Evolutionary conservation across 106 monocot genomes (phyloP).

Genomic region (Dioscorea zingiberensis): DNA sequence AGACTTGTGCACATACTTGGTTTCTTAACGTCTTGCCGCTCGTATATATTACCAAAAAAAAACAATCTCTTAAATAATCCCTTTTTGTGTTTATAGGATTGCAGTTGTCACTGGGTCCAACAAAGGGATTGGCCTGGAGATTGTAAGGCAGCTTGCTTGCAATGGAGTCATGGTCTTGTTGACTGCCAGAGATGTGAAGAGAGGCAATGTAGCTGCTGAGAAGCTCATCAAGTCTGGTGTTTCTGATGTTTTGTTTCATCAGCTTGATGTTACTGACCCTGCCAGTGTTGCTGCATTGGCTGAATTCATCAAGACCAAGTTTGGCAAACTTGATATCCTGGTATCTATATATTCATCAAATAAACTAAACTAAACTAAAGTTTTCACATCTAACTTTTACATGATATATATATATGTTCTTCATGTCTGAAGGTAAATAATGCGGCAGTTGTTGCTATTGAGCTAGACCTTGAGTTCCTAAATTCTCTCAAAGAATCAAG

Average conservation of each 20-base stretch:
- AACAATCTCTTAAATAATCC: background rate
- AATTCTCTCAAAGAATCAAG: background rate
- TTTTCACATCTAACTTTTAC: background rate
- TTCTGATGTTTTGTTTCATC: conserved; percentile 5
- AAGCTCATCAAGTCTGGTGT: conserved; percentile 1
- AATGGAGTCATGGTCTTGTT: background rate
- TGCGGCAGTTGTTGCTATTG: background rate
- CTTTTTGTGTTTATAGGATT: background rate
- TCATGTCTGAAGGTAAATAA: background rate
- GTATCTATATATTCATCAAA: too few species aligned
- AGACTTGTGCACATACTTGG: background rate
- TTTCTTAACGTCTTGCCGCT: background rate
- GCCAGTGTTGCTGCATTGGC: too few species aligned
- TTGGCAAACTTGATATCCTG: too few species aligned
- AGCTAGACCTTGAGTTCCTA: background rate
- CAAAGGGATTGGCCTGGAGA: background rate
- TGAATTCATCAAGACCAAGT: too few species aligned
- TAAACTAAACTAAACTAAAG: too few species aligned
- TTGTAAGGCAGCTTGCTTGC: background rate
- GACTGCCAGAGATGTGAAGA: background rate
- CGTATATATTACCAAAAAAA: too few species aligned
- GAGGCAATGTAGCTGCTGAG: conserved; percentile 8
- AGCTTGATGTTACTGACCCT: too few species aligned
- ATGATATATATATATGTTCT: background rate
- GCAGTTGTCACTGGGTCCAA: background rate